Base-by-base conservation (phyloP, 441 rosid genomes). In the Brassica balearica region DNA sequence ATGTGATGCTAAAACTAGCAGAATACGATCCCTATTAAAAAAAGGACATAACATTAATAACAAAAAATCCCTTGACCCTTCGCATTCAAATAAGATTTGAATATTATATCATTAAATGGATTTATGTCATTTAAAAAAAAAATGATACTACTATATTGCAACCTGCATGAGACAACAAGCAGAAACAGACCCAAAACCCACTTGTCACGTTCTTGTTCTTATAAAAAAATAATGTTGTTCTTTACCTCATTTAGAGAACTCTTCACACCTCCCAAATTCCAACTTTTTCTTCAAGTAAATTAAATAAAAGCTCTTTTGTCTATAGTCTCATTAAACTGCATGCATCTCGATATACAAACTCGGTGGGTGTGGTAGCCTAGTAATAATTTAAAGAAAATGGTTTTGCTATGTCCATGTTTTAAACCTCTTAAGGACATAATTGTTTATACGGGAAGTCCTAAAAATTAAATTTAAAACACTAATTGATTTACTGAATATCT, bases 121-220 rank as follows among this genome's bases (percentile, higher is more conserved):
- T 53, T 65, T 71, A 11, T 65, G 66, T 71, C 34, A 29, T 29
- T 29, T 29, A 29, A 25, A 29, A 29, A 41, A 65, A 41, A 65
- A 29, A 29, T 29, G 34, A 29, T 41, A 56, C 8, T 71, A 65
- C 5, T 25, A 23, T 8, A 61, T 29, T 17, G 20, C 48, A 77
- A 14, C 58, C 22, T 77, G 73, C 81, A 77, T 72, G 77, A 53
- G 73, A 14, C 81, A 66, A 66, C 19, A 20, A 78, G 69, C 22
- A 66, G 32, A 55, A 55, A 65, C 23, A 43, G 34, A 41, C 19
- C 48, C 55, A 68, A 73, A 73, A 11, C 58, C 70, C 66, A 79
- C 70, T 79, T 73, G 75, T 61, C 82, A 79, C 71, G 74, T 68
- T 73, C 71, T 68, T 55, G 60, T 73, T 68, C 82, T 67, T 23